phyloP scores from a whole-genome alignment of 306 rosid species.

The Quercus bicolor region DNA sequence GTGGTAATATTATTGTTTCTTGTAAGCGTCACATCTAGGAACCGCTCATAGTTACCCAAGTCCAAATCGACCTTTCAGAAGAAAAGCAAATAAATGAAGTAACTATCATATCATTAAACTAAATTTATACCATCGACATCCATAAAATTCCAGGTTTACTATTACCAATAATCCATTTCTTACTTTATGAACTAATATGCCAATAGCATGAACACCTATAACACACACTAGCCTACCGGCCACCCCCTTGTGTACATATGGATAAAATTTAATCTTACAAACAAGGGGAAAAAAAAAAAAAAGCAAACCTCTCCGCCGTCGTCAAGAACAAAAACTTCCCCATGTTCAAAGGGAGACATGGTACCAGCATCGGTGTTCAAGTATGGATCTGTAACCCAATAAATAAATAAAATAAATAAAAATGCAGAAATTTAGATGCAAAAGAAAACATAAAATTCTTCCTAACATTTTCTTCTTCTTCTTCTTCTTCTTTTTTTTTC shows the following conservation, averaged over 20 bases:
- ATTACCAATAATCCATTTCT: neutral
- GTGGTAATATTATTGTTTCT: conserved; percentile 92
- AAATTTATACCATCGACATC: conserved; percentile 9
- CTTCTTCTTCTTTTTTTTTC: neutral
- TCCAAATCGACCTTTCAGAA: conserved; percentile 86
- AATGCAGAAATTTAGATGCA: neutral
- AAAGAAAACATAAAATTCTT: neutral
- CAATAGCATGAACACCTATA: too few relatives aligned
- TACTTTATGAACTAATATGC: neutral
- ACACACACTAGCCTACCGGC: too few relatives aligned
- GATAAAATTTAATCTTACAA: too few relatives aligned
- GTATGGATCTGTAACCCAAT: conserved; percentile 68
- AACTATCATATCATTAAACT: neutral
- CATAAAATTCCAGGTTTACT: neutral
- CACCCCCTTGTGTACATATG: too few relatives aligned
- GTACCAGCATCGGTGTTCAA: conserved; percentile 99
- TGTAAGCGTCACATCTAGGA: conserved; percentile 87
- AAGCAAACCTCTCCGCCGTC: conserved; percentile 90
- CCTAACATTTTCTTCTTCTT: neutral
- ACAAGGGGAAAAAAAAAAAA: too few relatives aligned
- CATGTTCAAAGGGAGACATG: conserved; percentile 99
- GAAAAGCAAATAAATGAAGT: conserved; percentile 11
- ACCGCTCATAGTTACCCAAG: conserved; percentile 95
- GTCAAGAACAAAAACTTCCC: conserved; percentile 97
- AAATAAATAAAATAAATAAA: neutral